These are phyloP conservation scores for Periconia macrospinosa DNA, from an alignment of 2,329 filamentous ascomycete species.

Conservation along the genomic window DNA sequence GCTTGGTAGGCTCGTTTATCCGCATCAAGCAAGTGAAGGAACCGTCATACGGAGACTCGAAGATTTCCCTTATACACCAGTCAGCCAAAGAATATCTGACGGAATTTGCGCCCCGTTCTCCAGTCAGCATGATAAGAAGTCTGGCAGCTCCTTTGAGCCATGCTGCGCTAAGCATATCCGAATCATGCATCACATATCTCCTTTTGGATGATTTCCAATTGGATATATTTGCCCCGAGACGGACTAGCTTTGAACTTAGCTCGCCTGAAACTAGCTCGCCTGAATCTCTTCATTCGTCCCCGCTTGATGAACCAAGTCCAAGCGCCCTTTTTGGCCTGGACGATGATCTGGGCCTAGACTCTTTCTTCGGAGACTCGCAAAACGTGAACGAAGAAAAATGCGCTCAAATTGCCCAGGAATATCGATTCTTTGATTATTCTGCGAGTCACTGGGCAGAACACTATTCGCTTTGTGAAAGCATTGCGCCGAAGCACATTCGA, in stretches of 20 bases:
- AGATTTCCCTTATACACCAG: constrained; percentile 42
- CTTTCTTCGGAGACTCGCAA: constrained; percentile 28
- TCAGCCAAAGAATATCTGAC: constrained; percentile 43
- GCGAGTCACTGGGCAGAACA: constrained; percentile 44
- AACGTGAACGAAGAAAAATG: constrained; percentile 24
- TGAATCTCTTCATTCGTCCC: constrained; percentile 5
- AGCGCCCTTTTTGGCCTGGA: constrained; percentile 3
- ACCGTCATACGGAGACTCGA: constrained; percentile 17
- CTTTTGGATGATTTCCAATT: constrained; percentile 38
- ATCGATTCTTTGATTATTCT: constrained; percentile 42
- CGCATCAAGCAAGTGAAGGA: constrained; percentile 24
- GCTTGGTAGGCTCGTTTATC: constrained; percentile 37
- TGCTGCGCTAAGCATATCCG: constrained; percentile 16
- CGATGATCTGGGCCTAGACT: constrained; percentile 14
- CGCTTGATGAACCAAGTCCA: constrained; percentile 5
- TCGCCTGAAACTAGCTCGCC: constrained; percentile 3
- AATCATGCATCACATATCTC: constrained; percentile 25
- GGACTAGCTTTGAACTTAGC: constrained; percentile 4
- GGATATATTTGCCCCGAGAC: constrained; percentile 27
- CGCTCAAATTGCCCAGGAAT: constrained; percentile 19
- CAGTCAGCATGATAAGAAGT: constrained; percentile 9
- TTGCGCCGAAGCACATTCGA: constrained; percentile 11
- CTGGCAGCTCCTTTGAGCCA: constrained; percentile 7
- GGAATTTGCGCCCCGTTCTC: constrained; percentile 12
- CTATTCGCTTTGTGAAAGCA: constrained; percentile 22